These are phyloP conservation scores for Pochonia chlamydosporia DNA, from an alignment of 2,329 filamentous ascomycete species.

Conservation along the genomic window DNA sequence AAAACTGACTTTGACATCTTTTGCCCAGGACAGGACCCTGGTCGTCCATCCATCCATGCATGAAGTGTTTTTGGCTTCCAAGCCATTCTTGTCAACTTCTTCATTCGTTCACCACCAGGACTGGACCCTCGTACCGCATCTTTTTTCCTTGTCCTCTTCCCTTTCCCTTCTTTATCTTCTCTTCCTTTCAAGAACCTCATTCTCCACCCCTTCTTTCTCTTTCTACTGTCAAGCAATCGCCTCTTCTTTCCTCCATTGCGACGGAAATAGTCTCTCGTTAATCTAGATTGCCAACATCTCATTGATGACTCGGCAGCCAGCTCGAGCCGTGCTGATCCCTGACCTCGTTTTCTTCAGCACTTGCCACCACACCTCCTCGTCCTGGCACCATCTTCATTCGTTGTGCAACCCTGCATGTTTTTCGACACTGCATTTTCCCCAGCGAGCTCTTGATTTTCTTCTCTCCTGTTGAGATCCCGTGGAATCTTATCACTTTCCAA, in stretches of 20 bases:
- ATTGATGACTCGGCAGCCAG: no score
- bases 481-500: no score
- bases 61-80: background rate
- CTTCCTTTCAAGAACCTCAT: background rate
- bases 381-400: no score
- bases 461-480: background rate
- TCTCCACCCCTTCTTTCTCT: background rate
- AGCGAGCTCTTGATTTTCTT: background rate
- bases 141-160: background rate
- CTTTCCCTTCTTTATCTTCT: background rate
- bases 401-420: background rate
- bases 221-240: background rate
- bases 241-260: conserved; percentile 1
- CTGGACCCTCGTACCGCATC: no score
- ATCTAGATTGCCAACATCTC: background rate
- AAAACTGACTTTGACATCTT: no score
- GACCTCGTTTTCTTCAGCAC: background rate
- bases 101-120: background rate
- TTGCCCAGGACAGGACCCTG: background rate
- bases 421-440: background rate
- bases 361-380: no score
- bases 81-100: background rate
- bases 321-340: background rate
- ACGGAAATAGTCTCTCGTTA: conserved; percentile 8
- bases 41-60: background rate